These are phyloP conservation scores for Aureobasidium sp. DNA, from an alignment of 2,329 filamentous ascomycete genomes.

Conservation along the genomic window DNA sequence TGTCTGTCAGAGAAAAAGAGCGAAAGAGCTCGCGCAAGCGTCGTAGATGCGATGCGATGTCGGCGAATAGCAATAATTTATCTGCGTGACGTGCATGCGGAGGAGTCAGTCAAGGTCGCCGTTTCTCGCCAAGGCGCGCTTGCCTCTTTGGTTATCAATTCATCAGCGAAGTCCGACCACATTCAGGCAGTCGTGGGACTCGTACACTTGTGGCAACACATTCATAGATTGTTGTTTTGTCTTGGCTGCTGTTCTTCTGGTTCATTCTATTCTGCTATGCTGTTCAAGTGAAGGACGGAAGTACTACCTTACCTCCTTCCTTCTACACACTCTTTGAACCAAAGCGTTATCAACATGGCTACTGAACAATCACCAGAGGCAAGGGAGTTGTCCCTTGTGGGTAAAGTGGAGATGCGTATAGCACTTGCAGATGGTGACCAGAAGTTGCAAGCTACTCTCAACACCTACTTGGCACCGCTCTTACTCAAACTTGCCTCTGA, in stretches of 20 bases:
- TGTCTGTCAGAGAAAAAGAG: neutral
- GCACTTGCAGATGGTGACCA: constrained; percentile 74
- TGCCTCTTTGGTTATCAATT: constrained; percentile 8
- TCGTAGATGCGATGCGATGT: constrained; percentile 8
- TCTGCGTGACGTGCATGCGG: neutral
- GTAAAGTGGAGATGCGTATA: constrained; percentile 79
- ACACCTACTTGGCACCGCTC: constrained; percentile 71
- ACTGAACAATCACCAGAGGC: constrained; percentile 41
- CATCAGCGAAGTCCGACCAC: constrained; percentile 11
- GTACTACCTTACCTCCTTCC: neutral
- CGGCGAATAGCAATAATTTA: neutral
- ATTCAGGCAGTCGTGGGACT: constrained; percentile 3
- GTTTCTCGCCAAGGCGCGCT: constrained; percentile 9
- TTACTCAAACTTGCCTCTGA: constrained; percentile 82
- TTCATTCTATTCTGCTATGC: neutral
- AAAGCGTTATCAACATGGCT: constrained; percentile 26
- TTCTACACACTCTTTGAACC: neutral
- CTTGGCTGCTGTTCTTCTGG: neutral
- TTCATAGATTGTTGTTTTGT: neutral
- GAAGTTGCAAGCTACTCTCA: constrained; percentile 71
- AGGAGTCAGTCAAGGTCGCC: constrained; percentile 1
- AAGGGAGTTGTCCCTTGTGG: constrained; percentile 73
- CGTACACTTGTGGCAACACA: constrained; percentile 14
- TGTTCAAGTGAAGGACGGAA: neutral
- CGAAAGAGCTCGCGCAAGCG: neutral